These are phyloP conservation scores for Cnidoscolus chayamansa DNA, from an alignment of 441 rosid genomes.

Conservation along the genomic window DNA sequence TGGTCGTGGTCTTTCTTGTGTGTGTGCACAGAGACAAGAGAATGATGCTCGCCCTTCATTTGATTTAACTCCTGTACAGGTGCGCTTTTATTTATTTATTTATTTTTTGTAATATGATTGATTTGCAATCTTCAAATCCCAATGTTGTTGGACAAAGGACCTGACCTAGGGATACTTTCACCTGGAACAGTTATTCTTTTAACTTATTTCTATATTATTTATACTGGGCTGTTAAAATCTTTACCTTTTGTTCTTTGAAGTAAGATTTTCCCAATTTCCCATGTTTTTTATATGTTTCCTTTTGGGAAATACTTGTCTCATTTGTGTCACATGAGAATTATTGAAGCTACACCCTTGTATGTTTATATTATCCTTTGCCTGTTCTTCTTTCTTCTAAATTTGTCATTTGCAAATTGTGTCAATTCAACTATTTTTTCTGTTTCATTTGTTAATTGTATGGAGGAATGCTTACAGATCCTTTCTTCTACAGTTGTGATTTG, in stretches of 20 bases:
- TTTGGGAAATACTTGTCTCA: neutral
- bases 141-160: neutral
- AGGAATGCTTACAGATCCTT: neutral
- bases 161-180: neutral
- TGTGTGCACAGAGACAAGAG: slow-evolving; percentile 93
- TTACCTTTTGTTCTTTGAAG: too few relatives aligned
- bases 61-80: slow-evolving; percentile 93
- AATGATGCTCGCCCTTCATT: slow-evolving; percentile 82
- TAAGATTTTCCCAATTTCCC: neutral
- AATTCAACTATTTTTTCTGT: too few relatives aligned
- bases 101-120: neutral
- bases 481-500: neutral
- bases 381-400: too few relatives aligned
- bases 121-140: neutral
- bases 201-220: neutral
- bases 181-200: neutral
- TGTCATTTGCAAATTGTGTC: too few relatives aligned
- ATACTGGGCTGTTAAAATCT: too few relatives aligned
- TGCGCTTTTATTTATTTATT: slow-evolving; percentile 15
- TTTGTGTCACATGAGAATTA: neutral
- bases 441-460: too few relatives aligned
- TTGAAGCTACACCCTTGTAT: neutral
- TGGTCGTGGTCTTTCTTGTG: slow-evolving; percentile 96
- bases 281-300: too few relatives aligned
- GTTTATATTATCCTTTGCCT: too few relatives aligned